phyloP scores from a whole-genome alignment of 2,329 filamentous ascomycete species.

The Monosporascus sp. region DNA sequence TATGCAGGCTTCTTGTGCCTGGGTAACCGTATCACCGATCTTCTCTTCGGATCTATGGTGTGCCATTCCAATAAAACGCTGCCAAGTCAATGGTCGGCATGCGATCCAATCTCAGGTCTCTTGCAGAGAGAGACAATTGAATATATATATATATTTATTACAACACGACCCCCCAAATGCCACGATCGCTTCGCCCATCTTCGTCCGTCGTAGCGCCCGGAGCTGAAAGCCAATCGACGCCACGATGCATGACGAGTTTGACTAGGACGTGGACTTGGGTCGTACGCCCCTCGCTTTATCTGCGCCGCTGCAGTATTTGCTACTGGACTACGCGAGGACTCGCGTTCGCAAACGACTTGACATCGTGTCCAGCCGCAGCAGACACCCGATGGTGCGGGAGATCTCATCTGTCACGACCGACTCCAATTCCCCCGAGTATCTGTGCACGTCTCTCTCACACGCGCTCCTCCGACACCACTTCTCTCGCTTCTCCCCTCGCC shows the following conservation, averaged over 20 bases:
- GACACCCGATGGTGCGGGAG: background rate
- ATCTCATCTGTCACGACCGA: background rate
- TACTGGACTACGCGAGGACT: background rate
- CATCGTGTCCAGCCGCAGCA: background rate
- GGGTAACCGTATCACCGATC: background rate
- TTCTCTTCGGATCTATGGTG: background rate
- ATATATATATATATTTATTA: too few species aligned
- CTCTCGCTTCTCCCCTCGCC: background rate
- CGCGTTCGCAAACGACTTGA: background rate
- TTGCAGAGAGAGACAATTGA: background rate
- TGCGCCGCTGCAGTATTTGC: background rate
- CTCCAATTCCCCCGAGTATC: background rate
- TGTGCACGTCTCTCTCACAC: background rate
- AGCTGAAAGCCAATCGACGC: background rate
- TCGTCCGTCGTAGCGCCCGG: background rate
- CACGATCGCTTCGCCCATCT: background rate
- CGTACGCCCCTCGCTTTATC: background rate
- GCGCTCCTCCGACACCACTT: background rate
- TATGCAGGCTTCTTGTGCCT: background rate
- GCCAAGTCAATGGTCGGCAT: too few species aligned
- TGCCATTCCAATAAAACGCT: background rate
- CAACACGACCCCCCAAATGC: too few species aligned
- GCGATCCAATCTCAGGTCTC: background rate
- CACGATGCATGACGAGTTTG: background rate
- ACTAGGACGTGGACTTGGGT: background rate